Evolutionary conservation across 2,329 filamentous ascomycete species (phyloP).

Genomic region (Cladosporium cucumerinum): DNA sequence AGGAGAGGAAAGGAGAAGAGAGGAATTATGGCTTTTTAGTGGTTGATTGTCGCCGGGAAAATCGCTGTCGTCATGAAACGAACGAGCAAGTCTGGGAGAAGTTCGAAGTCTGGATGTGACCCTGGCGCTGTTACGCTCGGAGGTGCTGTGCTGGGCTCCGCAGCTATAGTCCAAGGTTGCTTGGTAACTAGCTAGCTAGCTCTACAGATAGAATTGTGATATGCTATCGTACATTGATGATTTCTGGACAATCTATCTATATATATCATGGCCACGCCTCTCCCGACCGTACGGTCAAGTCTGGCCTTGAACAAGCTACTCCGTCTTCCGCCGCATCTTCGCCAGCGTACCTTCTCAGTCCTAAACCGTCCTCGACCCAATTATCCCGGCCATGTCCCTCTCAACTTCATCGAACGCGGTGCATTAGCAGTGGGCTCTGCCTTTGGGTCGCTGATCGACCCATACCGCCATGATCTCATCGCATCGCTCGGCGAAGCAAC

Average conservation of each 20-base stretch:
- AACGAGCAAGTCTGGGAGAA: neutral
- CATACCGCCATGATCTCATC: slow-evolving; percentile 85
- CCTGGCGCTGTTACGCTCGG: slow-evolving; percentile 2
- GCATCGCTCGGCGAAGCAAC: slow-evolving; percentile 92
- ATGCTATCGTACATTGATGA: neutral
- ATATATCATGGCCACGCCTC: neutral
- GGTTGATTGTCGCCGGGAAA: neutral
- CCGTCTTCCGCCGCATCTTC: slow-evolving; percentile 31
- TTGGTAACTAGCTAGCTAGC: slow-evolving; percentile 1
- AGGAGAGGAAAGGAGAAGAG: neutral
- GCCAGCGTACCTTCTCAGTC: slow-evolving; percentile 65
- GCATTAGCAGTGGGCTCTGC: slow-evolving; percentile 64
- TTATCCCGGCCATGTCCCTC: slow-evolving; percentile 88
- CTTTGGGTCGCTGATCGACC: slow-evolving; percentile 63
- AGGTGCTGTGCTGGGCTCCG: slow-evolving; percentile 14
- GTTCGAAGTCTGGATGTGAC: neutral
- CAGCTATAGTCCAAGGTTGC: neutral
- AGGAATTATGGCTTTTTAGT: neutral
- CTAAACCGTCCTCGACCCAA: slow-evolving; percentile 80
- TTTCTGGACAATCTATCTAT: neutral
- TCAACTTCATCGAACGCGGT: slow-evolving; percentile 72
- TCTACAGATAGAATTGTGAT: neutral
- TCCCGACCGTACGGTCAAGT: neutral
- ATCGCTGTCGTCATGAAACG: slow-evolving; percentile 16
- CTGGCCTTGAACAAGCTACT: slow-evolving; percentile 20